A percentile compares a stretch with the other conserved stretches of the same genome.
phyloP scores from a whole-genome alignment of 495 filamentous ascomycete species.

The Penicillium odoratum region DNA sequence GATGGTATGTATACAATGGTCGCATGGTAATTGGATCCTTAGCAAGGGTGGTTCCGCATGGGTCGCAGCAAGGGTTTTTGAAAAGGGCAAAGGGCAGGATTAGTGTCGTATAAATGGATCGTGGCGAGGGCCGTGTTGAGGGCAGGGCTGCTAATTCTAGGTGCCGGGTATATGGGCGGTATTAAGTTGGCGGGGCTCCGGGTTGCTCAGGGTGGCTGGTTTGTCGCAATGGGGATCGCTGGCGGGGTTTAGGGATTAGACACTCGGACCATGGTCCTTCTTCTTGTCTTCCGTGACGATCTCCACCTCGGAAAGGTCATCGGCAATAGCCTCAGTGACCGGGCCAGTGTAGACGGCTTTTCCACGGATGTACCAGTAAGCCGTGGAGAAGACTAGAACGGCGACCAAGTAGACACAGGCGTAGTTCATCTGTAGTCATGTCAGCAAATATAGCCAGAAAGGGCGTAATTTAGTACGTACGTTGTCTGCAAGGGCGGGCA shows the following conservation, averaged over 20 bases:
- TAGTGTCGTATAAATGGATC: not conserved
- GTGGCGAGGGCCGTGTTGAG: constrained; percentile 1
- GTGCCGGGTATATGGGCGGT: constrained; percentile 3
- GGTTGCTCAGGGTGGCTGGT: not conserved
- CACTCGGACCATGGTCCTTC: constrained; percentile 12
- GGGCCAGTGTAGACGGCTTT: constrained; percentile 22
- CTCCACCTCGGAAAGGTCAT: constrained; percentile 16
- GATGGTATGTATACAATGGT: not conserved
- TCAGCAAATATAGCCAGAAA: not conserved
- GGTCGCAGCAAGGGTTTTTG: not conserved
- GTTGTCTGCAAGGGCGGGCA: constrained; percentile 50
- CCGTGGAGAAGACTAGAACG: constrained; percentile 13
- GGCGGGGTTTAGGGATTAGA: constrained; percentile 1
- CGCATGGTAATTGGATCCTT: not conserved
- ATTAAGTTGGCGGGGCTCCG: not conserved
- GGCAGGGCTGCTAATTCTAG: not conserved
- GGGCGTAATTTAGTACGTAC: constrained; percentile 25
- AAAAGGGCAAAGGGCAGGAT: not conserved
- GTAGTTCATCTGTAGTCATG: constrained; percentile 43
- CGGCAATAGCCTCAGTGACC: constrained; percentile 19
- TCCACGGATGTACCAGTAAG: constrained; percentile 23
- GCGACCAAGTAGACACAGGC: constrained; percentile 20
- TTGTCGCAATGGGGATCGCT: constrained; percentile 4
- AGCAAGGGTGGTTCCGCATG: not conserved
- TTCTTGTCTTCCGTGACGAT: constrained; percentile 9